Evolutionary conservation across 768 basidiomycete genomes (phyloP).

Genomic region (Boletellus ananas): DNA sequence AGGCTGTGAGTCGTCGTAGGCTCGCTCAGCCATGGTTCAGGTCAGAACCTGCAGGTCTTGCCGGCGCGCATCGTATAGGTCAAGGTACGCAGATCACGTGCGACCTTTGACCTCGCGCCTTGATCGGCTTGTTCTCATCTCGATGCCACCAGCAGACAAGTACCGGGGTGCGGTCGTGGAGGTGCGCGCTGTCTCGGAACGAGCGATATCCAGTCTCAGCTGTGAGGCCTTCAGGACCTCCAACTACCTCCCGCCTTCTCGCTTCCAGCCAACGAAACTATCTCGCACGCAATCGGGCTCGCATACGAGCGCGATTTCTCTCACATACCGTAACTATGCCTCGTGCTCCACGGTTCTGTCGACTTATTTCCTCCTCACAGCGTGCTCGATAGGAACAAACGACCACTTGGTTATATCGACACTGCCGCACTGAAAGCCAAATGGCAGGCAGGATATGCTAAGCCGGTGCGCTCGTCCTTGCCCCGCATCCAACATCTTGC

Average conservation of each 20-base stretch:
- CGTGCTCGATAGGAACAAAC: constrained; percentile 67
- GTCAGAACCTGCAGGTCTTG: neutral
- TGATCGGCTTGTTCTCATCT: neutral
- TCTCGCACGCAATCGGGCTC: constrained; percentile 74
- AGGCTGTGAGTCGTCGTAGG: constrained; percentile 14
- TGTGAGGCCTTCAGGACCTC: constrained; percentile 44
- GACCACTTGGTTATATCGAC: constrained; percentile 83
- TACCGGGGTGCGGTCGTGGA: constrained; percentile 91
- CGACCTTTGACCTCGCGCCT: neutral
- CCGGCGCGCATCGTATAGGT: too few relatives aligned
- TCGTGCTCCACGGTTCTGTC: neutral
- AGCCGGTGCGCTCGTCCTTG: constrained; percentile 50
- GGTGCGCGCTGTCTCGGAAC: constrained; percentile 37
- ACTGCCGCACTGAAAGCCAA: constrained; percentile 68
- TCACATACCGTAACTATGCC: constrained; percentile 70
- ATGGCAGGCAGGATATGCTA: constrained; percentile 71
- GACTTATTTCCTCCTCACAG: constrained; percentile 36
- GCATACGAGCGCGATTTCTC: constrained; percentile 95
- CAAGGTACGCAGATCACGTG: neutral
- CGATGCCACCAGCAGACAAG: constrained; percentile 39
- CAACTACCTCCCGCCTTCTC: constrained; percentile 87
- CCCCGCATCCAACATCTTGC: neutral
- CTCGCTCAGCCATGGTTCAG: constrained; percentile 9
- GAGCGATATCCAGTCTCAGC: neutral
- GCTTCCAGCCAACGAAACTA: constrained; percentile 64